Percentiles rank a stretch among this genome's conserved stretches.
Evolutionary conservation across 75 land plant species (phyloP).

Genomic region (Chamaecyparis obtusa): DNA sequence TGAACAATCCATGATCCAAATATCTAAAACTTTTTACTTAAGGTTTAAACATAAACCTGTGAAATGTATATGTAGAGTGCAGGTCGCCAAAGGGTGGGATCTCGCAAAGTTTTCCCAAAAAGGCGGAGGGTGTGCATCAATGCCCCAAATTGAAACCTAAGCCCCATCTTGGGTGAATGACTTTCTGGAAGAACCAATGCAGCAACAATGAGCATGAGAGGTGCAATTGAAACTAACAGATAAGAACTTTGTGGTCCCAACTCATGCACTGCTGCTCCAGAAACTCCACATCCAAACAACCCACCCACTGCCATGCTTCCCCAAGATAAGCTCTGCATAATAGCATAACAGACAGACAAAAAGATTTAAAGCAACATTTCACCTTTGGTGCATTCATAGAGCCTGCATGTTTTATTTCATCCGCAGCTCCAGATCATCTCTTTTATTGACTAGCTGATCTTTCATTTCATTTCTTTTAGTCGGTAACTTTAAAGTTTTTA

Average conservation of each 20-base stretch:
- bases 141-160: slow-evolving; percentile 15
- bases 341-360: neutral
- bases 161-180: neutral
- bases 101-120: slow-evolving; percentile 21
- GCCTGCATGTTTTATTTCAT: neutral
- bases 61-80: slow-evolving; percentile 29
- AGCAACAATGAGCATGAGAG: slow-evolving; percentile 25
- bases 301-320: slow-evolving; percentile 37
- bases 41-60: slow-evolving; percentile 7
- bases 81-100: slow-evolving; percentile 25
- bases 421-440: neutral
- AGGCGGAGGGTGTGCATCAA: slow-evolving; percentile 18
- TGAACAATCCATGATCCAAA: neutral
- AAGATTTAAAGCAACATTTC: neutral
- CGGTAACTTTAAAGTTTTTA: neutral
- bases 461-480: neutral
- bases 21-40: neutral
- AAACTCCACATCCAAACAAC: slow-evolving; percentile 26
- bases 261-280: slow-evolving; percentile 29
- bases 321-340: slow-evolving; percentile 34
- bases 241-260: slow-evolving; percentile 31
- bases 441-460: neutral
- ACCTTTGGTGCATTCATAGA: neutral
- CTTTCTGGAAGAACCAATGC: slow-evolving; percentile 31
- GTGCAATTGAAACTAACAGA: slow-evolving; percentile 24